Percentiles rank a stretch among this genome's conserved stretches.
Conservation (phyloP, 306 rosid species). For the Phaseolus lunatus region DNA sequence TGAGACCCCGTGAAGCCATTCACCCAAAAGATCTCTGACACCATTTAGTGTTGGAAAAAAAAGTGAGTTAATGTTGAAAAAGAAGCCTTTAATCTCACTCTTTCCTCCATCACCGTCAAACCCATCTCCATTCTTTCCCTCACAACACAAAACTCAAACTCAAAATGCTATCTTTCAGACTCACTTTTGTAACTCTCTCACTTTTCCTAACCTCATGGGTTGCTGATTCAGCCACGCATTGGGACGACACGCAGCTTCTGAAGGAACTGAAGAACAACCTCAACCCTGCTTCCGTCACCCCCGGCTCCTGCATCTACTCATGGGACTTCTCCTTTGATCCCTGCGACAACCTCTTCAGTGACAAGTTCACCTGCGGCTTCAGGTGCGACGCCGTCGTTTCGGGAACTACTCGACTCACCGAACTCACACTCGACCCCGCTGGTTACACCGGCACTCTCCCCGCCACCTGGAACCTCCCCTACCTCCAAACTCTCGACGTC, state of each 20-base stretch:
- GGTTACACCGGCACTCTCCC: conserved; percentile 69
- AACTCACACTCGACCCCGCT: conserved; percentile 83
- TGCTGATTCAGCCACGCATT: conserved; percentile 55
- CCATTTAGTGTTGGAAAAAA: background rate
- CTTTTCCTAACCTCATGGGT: background rate
- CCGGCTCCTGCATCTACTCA: conserved; percentile 68
- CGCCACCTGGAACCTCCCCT: conserved; percentile 69
- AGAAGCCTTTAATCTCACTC: background rate
- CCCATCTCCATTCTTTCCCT: background rate
- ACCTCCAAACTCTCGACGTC: conserved; percentile 70
- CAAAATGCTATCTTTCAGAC: conserved; percentile 45
- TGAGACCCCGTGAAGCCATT: conserved; percentile 52
- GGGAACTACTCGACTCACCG: conserved; percentile 65
- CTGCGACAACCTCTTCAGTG: conserved; percentile 76
- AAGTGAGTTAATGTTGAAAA: background rate
- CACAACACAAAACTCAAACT: background rate
- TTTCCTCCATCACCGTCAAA: background rate
- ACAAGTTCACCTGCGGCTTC: conserved; percentile 80
- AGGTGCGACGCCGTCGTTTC: conserved; percentile 68
- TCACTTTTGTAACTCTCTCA: conserved; percentile 12
- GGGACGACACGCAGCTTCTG: conserved; percentile 63
- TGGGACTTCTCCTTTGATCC: conserved; percentile 88
- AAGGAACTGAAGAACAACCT: conserved; percentile 60
- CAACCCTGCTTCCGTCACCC: conserved; percentile 50
- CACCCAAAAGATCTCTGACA: conserved; percentile 1